Conservation (phyloP, 345 rosid species). For the Salix suchowensis region DNA sequence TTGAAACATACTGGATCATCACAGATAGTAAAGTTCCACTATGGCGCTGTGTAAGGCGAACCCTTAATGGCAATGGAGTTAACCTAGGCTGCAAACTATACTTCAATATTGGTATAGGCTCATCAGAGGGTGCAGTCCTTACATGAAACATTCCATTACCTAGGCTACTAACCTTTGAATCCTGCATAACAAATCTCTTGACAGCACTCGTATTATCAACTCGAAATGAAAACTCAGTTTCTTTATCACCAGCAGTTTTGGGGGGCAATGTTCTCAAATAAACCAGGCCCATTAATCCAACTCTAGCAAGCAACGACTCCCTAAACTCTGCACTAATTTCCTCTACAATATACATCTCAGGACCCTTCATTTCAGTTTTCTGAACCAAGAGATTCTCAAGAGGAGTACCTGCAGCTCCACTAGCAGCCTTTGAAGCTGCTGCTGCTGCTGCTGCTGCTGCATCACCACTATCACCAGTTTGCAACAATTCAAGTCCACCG, state of each 20-base stretch:
- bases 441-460: constrained; percentile 32
- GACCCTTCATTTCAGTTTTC: constrained; percentile 87
- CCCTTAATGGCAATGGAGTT: constrained; percentile 86
- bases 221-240: constrained; percentile 86
- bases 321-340: constrained; percentile 90
- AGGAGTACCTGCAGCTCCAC: constrained; percentile 45
- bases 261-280: constrained; percentile 79
- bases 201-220: constrained; percentile 66
- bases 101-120: constrained; percentile 81
- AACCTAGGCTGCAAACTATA: constrained; percentile 81
- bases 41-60: constrained; percentile 68
- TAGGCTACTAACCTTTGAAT: constrained; percentile 70
- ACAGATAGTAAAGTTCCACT: constrained; percentile 93
- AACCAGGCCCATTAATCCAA: constrained; percentile 89
- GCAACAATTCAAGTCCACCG: constrained; percentile 90
- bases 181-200: constrained; percentile 77
- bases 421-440: constrained; percentile 33
- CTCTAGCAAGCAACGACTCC: constrained; percentile 87
- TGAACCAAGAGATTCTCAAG: constrained; percentile 73
- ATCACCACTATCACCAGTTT: constrained; percentile 52
- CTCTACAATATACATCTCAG: constrained; percentile 87
- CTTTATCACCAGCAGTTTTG: constrained; percentile 63
- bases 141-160: constrained; percentile 88
- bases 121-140: constrained; percentile 83
- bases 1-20: constrained; percentile 93